Evolutionary conservation across 208 protist species (phyloP), one percentile per base, ranked within the genome.

Genomic region (Vickermania spadyakhi): DNA sequence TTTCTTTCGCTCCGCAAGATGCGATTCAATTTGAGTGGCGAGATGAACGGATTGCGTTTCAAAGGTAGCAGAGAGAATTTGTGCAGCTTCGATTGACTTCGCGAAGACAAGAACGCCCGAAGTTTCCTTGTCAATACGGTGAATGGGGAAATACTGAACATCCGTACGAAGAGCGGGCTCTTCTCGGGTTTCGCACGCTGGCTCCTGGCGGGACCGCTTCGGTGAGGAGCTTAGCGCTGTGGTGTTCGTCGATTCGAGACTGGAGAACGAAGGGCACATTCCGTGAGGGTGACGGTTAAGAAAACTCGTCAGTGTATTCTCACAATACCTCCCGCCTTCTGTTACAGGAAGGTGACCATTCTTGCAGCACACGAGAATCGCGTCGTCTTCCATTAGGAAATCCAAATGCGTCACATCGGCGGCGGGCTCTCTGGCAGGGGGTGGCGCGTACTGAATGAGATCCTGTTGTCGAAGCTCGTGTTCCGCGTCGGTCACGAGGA

Each of bases 111-210:
- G 68, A 3, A 90, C 58, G 18, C 89, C 89, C 2, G 85, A 91
- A 22, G 89, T 95, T 58, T 95, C 84, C 75, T 93, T 92, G 65
- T 95, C 89, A 7, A 95, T 66, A 2, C 89, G 84, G 54, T 95
- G 89, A 13, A 93, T 77, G 1, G 76, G 77, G 57, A 68, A 83
- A 28, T 77, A 57, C 11, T 28, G 5, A 4, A 25, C 22, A 42
- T 5, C 23, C 30, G 25, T 42, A 51, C 2, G 4, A 29, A 3
- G 29, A 26, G 13, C 30, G 45, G 49, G 56, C 5, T 56, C 4
- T n/a, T n/a, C n/a, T n/a, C n/a, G n/a, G n/a, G n/a, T n/a, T n/a
- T n/a, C n/a, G n/a, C n/a, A n/a, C 55, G 14, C 55, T 59, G 26
- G 25, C 26, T 59, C 26, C 5, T 21, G 11, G n/a, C n/a, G 14